phyloP scores from a whole-genome alignment of 1,284 basidiomycete species.

The Lentinula novae-zelandiae region DNA sequence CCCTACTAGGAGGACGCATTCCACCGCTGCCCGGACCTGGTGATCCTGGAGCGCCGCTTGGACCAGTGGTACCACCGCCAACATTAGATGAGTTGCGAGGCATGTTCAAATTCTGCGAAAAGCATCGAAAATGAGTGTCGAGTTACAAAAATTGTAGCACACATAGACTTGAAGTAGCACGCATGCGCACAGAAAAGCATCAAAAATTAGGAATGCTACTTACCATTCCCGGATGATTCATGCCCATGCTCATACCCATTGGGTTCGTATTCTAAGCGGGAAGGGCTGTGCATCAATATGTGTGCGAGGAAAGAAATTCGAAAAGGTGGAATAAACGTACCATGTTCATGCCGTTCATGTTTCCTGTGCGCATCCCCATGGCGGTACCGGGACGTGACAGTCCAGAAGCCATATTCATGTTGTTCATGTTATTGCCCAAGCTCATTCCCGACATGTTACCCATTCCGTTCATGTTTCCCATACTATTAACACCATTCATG shows the following conservation, averaged over 20 bases:
- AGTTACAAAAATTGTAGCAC: background rate
- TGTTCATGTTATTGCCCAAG: background rate
- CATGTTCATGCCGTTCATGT: slow-evolving; percentile 3
- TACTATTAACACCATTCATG: background rate
- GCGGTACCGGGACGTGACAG: slow-evolving; percentile 13
- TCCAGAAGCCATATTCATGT: background rate
- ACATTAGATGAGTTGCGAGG: background rate
- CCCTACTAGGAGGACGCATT: slow-evolving; percentile 12
- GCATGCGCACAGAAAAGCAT: background rate
- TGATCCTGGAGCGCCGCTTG: background rate
- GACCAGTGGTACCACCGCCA: background rate
- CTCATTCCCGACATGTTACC: background rate
- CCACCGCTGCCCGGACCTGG: background rate
- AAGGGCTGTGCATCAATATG: background rate
- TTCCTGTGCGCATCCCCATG: slow-evolving; percentile 10
- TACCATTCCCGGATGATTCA: slow-evolving; percentile 5
- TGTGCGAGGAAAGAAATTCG: background rate
- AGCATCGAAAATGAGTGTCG: background rate
- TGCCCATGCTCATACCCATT: slow-evolving; percentile 6
- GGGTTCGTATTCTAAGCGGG: background rate
- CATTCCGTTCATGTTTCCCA: slow-evolving; percentile 1
- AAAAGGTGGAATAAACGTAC: slow-evolving; percentile 1
- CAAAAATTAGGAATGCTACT: background rate
- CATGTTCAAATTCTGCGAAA: background rate
- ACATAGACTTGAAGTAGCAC: background rate